Evolutionary conservation across 805 yeast species (phyloP).

Genomic region (Diddensiella caesifluorescens): DNA sequence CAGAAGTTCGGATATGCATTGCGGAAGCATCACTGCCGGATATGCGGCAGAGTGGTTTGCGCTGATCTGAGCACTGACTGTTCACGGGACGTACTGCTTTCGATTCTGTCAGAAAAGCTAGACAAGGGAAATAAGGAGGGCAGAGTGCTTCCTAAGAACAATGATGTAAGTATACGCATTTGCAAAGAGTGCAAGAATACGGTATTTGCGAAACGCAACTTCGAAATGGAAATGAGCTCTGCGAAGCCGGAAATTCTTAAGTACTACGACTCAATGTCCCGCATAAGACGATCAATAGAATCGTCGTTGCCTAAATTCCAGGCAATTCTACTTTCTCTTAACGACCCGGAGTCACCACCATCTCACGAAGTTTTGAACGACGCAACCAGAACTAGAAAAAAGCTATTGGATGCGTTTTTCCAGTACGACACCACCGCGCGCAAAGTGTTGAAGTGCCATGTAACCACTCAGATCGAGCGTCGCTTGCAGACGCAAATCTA

Average conservation of each 20-base stretch:
- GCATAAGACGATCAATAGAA: constrained; percentile 36
- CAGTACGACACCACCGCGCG: constrained; percentile 48
- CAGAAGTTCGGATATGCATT: constrained; percentile 49
- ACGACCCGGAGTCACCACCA: constrained; percentile 31
- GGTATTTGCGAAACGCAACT: constrained; percentile 53
- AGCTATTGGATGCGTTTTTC: constrained; percentile 45
- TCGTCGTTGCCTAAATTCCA: constrained; percentile 42
- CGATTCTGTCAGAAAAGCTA: constrained; percentile 29
- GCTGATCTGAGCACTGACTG: constrained; percentile 59
- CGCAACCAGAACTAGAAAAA: constrained; percentile 40
- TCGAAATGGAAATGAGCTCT: constrained; percentile 36
- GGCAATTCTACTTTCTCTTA: constrained; percentile 32
- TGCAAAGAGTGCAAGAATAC: constrained; percentile 66
- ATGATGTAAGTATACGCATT: constrained; percentile 42
- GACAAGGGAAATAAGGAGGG: constrained; percentile 9
- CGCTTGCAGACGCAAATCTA: constrained; percentile 51
- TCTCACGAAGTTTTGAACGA: constrained; percentile 31
- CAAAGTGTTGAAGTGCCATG: constrained; percentile 34
- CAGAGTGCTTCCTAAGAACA: constrained; percentile 15
- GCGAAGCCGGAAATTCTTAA: constrained; percentile 36
- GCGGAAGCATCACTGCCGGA: constrained; percentile 85
- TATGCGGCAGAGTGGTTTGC: constrained; percentile 82
- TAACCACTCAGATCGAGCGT: constrained; percentile 40
- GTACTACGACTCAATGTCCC: constrained; percentile 40
- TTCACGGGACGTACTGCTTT: constrained; percentile 64